A percentile compares a stretch with the other conserved stretches of the same genome.
These are phyloP conservation scores for Naganishia albida DNA, from an alignment of 1,284 basidiomycete genomes.

Conservation along the genomic window DNA sequence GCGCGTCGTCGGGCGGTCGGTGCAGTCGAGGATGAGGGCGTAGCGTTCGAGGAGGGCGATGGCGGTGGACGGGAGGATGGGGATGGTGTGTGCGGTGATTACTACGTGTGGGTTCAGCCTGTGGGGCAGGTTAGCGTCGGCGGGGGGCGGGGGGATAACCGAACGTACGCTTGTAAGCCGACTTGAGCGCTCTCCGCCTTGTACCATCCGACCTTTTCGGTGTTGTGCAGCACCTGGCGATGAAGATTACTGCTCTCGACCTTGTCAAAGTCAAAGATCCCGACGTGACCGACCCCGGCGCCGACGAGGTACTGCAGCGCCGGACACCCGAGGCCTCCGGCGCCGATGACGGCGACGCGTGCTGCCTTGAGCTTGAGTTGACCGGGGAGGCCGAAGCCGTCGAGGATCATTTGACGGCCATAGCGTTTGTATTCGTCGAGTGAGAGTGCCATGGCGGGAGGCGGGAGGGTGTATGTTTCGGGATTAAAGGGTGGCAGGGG, in stretches of 20 bases:
- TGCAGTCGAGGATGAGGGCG: constrained; percentile 89
- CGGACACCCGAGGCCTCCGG: constrained; percentile 94
- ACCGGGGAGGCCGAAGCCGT: constrained; percentile 81
- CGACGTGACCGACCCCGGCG: constrained; percentile 82
- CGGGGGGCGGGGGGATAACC: not conserved
- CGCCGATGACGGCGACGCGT: constrained; percentile 84
- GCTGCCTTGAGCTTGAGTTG: constrained; percentile 77
- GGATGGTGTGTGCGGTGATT: constrained; percentile 60
- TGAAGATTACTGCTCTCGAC: constrained; percentile 93
- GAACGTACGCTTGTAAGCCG: constrained; percentile 63
- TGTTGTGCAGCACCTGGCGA: constrained; percentile 85
- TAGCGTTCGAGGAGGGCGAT: constrained; percentile 63
- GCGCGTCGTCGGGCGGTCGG: constrained; percentile 87
- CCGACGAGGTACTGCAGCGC: constrained; percentile 90
- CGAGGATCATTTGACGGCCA: constrained; percentile 95
- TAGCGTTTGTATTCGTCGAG: constrained; percentile 80
- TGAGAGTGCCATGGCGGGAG: constrained; percentile 41
- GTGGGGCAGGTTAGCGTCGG: not conserved
- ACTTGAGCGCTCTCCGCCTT: constrained; percentile 81
- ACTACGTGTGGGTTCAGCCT: constrained; percentile 71
- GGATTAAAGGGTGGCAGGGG: not conserved
- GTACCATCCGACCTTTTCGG: constrained; percentile 72
- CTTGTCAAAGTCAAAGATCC: constrained; percentile 85
- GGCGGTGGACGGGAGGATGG: constrained; percentile 67
- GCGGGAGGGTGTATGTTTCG: too few species aligned